These are phyloP conservation scores for Fusarium chlamydosporum DNA, from an alignment of 2,329 filamentous ascomycete species.

Conservation along the genomic window DNA sequence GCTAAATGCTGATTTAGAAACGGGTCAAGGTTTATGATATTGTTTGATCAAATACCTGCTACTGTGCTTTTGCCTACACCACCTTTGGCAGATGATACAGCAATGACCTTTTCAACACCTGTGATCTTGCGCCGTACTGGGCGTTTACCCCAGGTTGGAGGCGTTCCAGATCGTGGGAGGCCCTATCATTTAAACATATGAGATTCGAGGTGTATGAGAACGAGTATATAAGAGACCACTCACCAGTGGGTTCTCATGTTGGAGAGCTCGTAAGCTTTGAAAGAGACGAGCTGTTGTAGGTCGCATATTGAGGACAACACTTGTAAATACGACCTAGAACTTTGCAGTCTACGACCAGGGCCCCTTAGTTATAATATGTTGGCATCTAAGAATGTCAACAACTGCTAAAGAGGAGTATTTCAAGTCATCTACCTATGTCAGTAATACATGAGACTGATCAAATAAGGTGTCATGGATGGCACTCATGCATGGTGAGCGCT, in stretches of 20 bases:
- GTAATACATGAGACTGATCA: constrained; percentile 12
- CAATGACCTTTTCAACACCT: constrained; percentile 90
- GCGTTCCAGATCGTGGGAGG: constrained; percentile 80
- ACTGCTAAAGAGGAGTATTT: background rate
- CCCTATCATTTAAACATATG: constrained; percentile 68
- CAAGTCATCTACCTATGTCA: constrained; percentile 1
- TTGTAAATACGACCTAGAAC: background rate
- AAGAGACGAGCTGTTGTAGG: constrained; percentile 57
- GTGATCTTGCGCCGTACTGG: constrained; percentile 85
- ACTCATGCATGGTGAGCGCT: background rate
- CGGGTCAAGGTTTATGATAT: background rate
- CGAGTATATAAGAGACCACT: background rate
- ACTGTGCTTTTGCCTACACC: constrained; percentile 98
- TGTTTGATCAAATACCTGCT: constrained; percentile 68
- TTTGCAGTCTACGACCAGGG: too few species aligned
- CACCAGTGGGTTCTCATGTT: constrained; percentile 91
- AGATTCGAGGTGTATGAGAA: background rate
- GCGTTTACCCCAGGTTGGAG: constrained; percentile 74
- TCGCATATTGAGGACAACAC: constrained; percentile 54
- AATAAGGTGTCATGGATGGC: constrained; percentile 21
- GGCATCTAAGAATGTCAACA: background rate
- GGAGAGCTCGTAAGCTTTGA: constrained; percentile 50
- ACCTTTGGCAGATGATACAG: constrained; percentile 97
- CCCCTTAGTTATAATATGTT: background rate
- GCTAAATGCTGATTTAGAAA: constrained; percentile 57